Evolutionary conservation across 1,139 yeast genomes (phyloP).

Genomic region (Blastobotrys elegans): DNA sequence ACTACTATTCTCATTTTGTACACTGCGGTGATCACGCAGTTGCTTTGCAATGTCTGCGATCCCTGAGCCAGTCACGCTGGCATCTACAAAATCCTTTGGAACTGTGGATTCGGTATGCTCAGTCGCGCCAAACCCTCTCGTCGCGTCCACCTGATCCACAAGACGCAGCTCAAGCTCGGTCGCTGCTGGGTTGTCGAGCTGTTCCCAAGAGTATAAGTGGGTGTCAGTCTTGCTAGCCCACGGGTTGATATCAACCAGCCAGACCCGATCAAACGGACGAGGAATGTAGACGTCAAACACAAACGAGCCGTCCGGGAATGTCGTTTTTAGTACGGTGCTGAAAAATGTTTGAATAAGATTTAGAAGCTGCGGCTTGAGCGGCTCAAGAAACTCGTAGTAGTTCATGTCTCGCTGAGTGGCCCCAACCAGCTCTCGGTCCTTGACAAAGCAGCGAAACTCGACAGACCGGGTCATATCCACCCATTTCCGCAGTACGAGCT

Average conservation of each 20-base stretch:
- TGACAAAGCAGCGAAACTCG: conserved; percentile 83
- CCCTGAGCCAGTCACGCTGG: conserved; percentile 50
- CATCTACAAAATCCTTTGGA: conserved; percentile 86
- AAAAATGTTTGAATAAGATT: conserved; percentile 54
- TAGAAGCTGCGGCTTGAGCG: conserved; percentile 44
- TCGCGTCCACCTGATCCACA: conserved; percentile 60
- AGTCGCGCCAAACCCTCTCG: conserved; percentile 59
- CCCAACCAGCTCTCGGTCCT: conserved; percentile 57
- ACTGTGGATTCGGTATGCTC: conserved; percentile 89
- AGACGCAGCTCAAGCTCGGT: conserved; percentile 54
- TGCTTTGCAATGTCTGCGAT: conserved; percentile 30
- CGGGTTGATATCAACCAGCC: conserved; percentile 80
- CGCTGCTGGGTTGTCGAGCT: conserved; percentile 42
- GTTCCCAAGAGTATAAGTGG: conserved; percentile 78
- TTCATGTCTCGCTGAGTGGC: conserved; percentile 83
- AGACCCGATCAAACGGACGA: conserved; percentile 59
- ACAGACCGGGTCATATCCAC: conserved; percentile 75
- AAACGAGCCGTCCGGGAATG: conserved; percentile 53
- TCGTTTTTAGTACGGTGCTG: conserved; percentile 42
- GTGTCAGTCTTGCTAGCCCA: conserved; percentile 74
- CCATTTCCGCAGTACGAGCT: conserved; percentile 80
- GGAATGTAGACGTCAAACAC: conserved; percentile 82
- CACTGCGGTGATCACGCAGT: conserved; percentile 17
- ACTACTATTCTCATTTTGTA: conserved; percentile 7
- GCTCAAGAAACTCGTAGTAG: conserved; percentile 62